These are phyloP conservation scores for Beauveria caledonica DNA, from an alignment of 2,329 filamentous ascomycete genomes.

Conservation along the genomic window DNA sequence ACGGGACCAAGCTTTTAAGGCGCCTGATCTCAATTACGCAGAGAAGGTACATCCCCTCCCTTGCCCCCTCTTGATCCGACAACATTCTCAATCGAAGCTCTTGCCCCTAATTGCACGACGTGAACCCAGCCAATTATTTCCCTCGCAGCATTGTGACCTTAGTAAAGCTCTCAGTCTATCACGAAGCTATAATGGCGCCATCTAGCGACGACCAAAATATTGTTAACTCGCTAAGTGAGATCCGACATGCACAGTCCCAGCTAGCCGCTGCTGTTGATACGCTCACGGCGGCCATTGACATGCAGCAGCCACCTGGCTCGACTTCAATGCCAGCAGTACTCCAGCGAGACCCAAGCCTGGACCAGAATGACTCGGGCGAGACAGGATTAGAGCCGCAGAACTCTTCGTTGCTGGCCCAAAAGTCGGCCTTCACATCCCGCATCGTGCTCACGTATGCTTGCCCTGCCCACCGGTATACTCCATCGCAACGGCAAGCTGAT, in stretches of 20 bases:
- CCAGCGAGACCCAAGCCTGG: not conserved
- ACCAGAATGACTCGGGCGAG: not conserved
- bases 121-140: not conserved
- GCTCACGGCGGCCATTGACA: slow-evolving; percentile 24
- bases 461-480: not conserved
- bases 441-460: slow-evolving; percentile 43
- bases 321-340: not conserved
- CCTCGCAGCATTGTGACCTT: not conserved
- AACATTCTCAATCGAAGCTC: not conserved
- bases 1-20: not conserved
- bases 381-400: slow-evolving; percentile 16
- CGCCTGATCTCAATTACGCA: not conserved
- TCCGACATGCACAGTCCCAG: slow-evolving; percentile 34
- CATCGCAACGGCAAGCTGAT: not conserved
- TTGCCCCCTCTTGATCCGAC: not conserved
- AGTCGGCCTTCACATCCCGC: slow-evolving; percentile 42
- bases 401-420: slow-evolving; percentile 26
- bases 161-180: not conserved
- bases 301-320: not conserved
- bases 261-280: slow-evolving; percentile 33
- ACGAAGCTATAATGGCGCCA: slow-evolving; percentile 7
- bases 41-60: slow-evolving; percentile 2
- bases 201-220: not conserved
- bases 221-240: slow-evolving; percentile 27
- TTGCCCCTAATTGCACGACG: not conserved